These are phyloP conservation scores for Hypoxylon sp. DNA, from an alignment of 2,329 filamentous ascomycete species.

Conservation along the genomic window DNA sequence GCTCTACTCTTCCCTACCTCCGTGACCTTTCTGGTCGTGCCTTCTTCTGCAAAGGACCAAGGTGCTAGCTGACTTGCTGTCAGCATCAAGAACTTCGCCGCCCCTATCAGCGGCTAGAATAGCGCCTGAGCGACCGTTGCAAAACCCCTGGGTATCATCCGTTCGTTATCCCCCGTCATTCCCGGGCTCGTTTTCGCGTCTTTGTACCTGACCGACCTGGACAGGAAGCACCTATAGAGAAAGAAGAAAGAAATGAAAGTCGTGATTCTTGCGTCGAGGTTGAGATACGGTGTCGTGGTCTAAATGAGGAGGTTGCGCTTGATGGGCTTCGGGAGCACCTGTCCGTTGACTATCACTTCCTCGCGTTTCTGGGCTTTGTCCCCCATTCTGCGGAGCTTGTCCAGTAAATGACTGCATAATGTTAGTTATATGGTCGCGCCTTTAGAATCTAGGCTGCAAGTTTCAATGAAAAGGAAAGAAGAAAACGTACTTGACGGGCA, in stretches of 20 bases:
- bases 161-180: neutral
- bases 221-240: too few relatives aligned
- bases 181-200: too few relatives aligned
- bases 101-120: neutral
- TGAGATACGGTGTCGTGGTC: neutral
- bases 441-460: slow-evolving; percentile 36
- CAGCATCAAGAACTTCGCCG: neutral
- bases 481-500: slow-evolving; percentile 64
- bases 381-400: slow-evolving; percentile 59
- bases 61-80: neutral
- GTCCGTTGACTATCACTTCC: slow-evolving; percentile 46
- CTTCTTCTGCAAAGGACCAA: neutral
- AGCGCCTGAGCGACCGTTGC: neutral
- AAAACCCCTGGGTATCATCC: slow-evolving; percentile 1
- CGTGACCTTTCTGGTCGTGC: neutral
- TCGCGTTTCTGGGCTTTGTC: slow-evolving; percentile 48
- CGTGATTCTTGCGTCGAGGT: neutral
- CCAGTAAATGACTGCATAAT: slow-evolving; percentile 59
- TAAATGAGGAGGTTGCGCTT: slow-evolving; percentile 55
- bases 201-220: neutral
- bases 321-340: slow-evolving; percentile 52
- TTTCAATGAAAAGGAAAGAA: slow-evolving; percentile 47
- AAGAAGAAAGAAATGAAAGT: neutral
- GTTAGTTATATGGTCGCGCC: slow-evolving; percentile 8
- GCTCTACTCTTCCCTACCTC: neutral